A percentile compares a stretch with the other conserved stretches of the same genome.
Conservation (phyloP, 2,329 filamentous ascomycete species). For the Lasiodiplodia gonubiensis region DNA sequence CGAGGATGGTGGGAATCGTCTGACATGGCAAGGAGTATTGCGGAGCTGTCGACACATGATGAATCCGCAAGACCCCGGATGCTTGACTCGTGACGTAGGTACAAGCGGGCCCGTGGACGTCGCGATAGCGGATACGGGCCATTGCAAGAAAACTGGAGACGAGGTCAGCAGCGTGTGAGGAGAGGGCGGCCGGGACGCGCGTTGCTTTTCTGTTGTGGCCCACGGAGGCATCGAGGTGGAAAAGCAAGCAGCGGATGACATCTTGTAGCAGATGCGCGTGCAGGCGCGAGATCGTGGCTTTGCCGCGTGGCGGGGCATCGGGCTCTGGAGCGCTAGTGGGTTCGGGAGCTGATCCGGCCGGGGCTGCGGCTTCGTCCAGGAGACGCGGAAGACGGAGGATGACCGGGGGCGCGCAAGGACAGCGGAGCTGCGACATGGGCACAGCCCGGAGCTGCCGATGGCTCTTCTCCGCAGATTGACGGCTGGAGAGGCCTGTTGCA, state of each 20-base stretch:
- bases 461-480: neutral
- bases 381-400: neutral
- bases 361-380: slow-evolving; percentile 9
- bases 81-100: slow-evolving; percentile 9
- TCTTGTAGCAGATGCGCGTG: slow-evolving; percentile 10
- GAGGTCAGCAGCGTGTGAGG: neutral
- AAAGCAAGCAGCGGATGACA: neutral
- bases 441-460: slow-evolving; percentile 3
- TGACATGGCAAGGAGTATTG: neutral
- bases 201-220: slow-evolving; percentile 4
- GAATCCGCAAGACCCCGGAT: slow-evolving; percentile 1
- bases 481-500: slow-evolving; percentile 1
- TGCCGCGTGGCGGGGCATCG: slow-evolving; percentile 25
- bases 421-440: slow-evolving; percentile 13
- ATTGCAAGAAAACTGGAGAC: slow-evolving; percentile 8
- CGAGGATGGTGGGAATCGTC: slow-evolving; percentile 9
- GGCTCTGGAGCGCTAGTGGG: slow-evolving; percentile 19
- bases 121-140: slow-evolving; percentile 11
- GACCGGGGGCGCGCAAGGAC: slow-evolving; percentile 8
- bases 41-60: slow-evolving; percentile 7
- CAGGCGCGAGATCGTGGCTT: slow-evolving; percentile 27
- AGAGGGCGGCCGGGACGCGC: neutral
- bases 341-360: slow-evolving; percentile 19
- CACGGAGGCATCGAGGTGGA: neutral
- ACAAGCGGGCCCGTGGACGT: neutral